Percentiles rank a stretch among this genome's conserved stretches.
Evolutionary conservation across 352 stramenopile species (phyloP).

Genomic region (Pythium aristosporum): DNA sequence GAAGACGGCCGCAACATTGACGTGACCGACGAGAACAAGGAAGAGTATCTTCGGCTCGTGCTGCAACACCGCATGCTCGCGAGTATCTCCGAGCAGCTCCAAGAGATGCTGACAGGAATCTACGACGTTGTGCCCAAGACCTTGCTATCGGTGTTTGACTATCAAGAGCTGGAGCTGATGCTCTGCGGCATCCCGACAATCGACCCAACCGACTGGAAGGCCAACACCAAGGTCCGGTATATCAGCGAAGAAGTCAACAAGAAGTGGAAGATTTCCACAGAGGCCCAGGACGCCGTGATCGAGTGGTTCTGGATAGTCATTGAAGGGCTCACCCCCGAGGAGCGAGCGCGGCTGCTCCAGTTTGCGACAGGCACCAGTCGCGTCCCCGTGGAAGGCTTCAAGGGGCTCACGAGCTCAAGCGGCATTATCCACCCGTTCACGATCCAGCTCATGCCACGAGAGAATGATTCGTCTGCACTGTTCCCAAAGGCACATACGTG

Average conservation of each 20-base stretch:
- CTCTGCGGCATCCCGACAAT: conserved; percentile 90
- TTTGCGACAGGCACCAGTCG: conserved; percentile 97
- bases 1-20: conserved; percentile 83
- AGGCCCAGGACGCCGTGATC: conserved; percentile 65
- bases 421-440: conserved; percentile 82
- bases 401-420: conserved; percentile 73
- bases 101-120: conserved; percentile 90
- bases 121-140: conserved; percentile 89
- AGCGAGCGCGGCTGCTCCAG: conserved; percentile 95
- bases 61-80: conserved; percentile 94
- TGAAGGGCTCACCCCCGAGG: conserved; percentile 82
- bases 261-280: conserved; percentile 50
- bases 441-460: conserved; percentile 61
- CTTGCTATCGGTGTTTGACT: conserved; percentile 89
- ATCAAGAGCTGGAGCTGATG: conserved; percentile 95
- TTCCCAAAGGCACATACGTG: conserved; percentile 86
- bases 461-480: conserved; percentile 47
- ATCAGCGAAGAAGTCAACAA: conserved; percentile 82
- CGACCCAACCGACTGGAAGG: conserved; percentile 89
- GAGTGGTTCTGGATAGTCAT: conserved; percentile 92
- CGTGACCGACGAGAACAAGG: conserved; percentile 94
- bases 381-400: conserved; percentile 88
- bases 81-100: conserved; percentile 88
- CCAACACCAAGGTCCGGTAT: conserved; percentile 81
- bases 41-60: conserved; percentile 94